phyloP scores from a whole-genome alignment of 2,329 filamentous ascomycete genomes.

The Fusarium nanum region DNA sequence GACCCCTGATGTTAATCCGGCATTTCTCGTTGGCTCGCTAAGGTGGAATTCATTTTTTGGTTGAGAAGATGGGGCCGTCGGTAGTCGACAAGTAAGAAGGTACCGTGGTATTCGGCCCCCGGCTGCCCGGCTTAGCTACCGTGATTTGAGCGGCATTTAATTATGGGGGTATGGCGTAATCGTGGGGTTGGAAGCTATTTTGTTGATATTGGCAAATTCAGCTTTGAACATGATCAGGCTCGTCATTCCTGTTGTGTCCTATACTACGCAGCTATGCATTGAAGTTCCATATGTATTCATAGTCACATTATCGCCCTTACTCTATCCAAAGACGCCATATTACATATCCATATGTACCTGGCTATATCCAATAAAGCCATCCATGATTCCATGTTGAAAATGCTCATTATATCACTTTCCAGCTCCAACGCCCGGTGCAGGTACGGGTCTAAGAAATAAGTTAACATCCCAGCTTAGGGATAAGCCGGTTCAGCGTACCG shows the following conservation, averaged over 20 bases:
- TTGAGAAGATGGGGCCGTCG: conserved; percentile 24
- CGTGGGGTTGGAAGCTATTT: conserved; percentile 29
- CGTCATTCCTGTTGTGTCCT: not conserved
- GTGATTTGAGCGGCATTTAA: conserved; percentile 24
- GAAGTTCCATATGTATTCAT: conserved; percentile 22
- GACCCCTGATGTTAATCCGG: conserved; percentile 40
- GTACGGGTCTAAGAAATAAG: conserved; percentile 1
- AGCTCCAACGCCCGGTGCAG: not conserved
- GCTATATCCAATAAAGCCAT: conserved; percentile 5
- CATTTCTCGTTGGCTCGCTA: conserved; percentile 42
- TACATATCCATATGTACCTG: conserved; percentile 13
- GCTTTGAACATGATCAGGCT: not conserved
- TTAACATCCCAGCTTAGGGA: conserved; percentile 28
- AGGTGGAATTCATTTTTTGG: conserved; percentile 20
- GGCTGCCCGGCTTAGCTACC: conserved; percentile 29
- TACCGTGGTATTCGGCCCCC: conserved; percentile 15
- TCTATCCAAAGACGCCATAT: conserved; percentile 27
- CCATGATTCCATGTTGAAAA: not conserved
- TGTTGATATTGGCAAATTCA: not conserved
- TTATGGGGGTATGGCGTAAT: conserved; percentile 24
- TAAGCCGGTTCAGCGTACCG: conserved; percentile 55
- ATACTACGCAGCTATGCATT: not conserved
- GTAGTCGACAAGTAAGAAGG: not conserved
- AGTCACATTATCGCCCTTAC: conserved; percentile 21
- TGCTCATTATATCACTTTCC: conserved; percentile 12